Conservation (phyloP, 495 filamentous ascomycete genomes). For the Neurospora sp. region DNA sequence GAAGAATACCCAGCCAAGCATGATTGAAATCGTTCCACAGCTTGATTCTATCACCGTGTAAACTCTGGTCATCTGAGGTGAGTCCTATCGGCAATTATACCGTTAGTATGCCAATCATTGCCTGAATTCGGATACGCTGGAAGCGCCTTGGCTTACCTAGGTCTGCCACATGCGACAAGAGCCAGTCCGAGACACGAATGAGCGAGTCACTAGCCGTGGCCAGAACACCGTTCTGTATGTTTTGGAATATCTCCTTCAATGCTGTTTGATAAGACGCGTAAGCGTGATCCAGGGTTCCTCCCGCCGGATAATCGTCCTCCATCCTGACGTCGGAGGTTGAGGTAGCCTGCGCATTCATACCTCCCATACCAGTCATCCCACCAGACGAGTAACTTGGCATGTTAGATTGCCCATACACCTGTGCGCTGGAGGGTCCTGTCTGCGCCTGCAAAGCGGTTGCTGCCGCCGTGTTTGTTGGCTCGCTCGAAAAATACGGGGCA, state of each 20-base stretch:
- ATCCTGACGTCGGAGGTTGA: constrained; percentile 34
- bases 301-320: constrained; percentile 27
- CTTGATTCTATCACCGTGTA: constrained; percentile 61
- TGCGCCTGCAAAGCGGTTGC: constrained; percentile 35
- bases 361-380: constrained; percentile 30
- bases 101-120: constrained; percentile 5
- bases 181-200: constrained; percentile 72
- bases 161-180: constrained; percentile 69
- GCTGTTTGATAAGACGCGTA: constrained; percentile 65
- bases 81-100: constrained; percentile 24
- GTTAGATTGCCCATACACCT: constrained; percentile 42
- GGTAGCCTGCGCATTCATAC: constrained; percentile 29
- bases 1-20: constrained; percentile 82
- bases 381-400: constrained; percentile 36
- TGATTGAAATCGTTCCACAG: constrained; percentile 94
- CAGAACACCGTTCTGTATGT: constrained; percentile 63
- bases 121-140: constrained; percentile 7
- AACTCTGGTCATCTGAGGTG: constrained; percentile 57
- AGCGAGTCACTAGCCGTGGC: constrained; percentile 63
- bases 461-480: constrained; percentile 54
- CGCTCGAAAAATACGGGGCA: constrained; percentile 70
- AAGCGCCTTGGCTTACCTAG: constrained; percentile 55
- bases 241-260: constrained; percentile 64
- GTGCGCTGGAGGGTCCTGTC: constrained; percentile 27
- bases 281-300: constrained; percentile 45